Evolutionary conservation across 2,329 filamentous ascomycete genomes (phyloP).

Genomic region (Penicillium sp.): DNA sequence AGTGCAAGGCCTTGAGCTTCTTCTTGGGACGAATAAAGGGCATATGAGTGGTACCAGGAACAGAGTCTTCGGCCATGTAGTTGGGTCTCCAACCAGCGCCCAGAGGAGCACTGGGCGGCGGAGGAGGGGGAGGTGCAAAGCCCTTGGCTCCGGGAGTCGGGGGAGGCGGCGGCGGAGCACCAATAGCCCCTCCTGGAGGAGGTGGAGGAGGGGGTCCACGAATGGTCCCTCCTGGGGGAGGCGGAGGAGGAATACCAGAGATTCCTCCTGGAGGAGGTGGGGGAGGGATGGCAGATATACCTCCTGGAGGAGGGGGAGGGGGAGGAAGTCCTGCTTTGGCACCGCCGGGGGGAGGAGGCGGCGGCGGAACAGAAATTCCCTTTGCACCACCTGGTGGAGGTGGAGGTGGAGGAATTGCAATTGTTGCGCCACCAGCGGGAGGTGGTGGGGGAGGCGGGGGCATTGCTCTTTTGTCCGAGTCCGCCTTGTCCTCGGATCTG

Average conservation of each 20-base stretch:
- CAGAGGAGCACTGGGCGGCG: slow-evolving; percentile 63
- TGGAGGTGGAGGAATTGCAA: slow-evolving; percentile 39
- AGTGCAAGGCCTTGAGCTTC: slow-evolving; percentile 91
- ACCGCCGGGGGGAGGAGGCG: slow-evolving; percentile 34
- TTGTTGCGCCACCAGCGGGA: slow-evolving; percentile 45
- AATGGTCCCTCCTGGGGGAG: slow-evolving; percentile 43
- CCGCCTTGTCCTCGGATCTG: slow-evolving; percentile 12
- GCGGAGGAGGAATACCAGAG: slow-evolving; percentile 42
- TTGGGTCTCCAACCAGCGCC: slow-evolving; percentile 61
- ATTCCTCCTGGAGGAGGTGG: slow-evolving; percentile 37
- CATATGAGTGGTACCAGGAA: slow-evolving; percentile 63
- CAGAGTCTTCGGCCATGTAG: slow-evolving; percentile 66
- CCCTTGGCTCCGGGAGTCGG: slow-evolving; percentile 41
- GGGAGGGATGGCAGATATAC: slow-evolving; percentile 30
- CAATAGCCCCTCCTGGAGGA: slow-evolving; percentile 39
- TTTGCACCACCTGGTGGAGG: slow-evolving; percentile 44
- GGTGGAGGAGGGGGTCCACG: slow-evolving; percentile 49
- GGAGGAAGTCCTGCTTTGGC: slow-evolving; percentile 43
- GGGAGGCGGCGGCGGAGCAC: slow-evolving; percentile 38
- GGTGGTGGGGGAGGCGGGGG: slow-evolving; percentile 34
- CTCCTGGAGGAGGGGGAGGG: slow-evolving; percentile 51
- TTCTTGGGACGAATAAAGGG: slow-evolving; percentile 90
- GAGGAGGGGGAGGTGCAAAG: slow-evolving; percentile 58
- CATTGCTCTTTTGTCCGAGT: slow-evolving; percentile 9
- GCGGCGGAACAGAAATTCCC: slow-evolving; percentile 41